phyloP scores from a whole-genome alignment of 2,329 filamentous ascomycete species.

The Penicillium hordei region DNA sequence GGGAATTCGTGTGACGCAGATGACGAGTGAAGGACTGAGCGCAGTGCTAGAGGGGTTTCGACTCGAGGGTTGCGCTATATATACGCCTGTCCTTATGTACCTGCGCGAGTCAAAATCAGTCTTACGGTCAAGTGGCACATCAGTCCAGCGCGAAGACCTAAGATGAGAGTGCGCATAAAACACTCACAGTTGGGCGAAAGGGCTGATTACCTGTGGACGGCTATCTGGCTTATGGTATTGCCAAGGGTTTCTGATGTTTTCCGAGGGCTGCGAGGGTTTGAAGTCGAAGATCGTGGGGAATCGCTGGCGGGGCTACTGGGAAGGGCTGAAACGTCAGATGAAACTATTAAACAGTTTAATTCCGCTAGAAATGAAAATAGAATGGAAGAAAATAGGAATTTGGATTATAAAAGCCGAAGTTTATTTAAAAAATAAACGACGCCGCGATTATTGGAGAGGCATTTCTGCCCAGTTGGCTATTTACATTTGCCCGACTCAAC shows the following conservation, averaged over 20 bases:
- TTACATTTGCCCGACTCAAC: constrained; percentile 2
- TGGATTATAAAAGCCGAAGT: not conserved
- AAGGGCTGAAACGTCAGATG: not conserved
- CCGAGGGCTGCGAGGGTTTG: not conserved
- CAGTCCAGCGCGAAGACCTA: not conserved
- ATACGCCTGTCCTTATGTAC: constrained; percentile 8
- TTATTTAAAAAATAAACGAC: not conserved
- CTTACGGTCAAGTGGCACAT: constrained; percentile 6
- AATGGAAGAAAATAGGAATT: not conserved
- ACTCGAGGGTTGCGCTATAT: not conserved
- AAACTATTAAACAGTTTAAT: not conserved
- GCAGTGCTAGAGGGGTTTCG: not conserved
- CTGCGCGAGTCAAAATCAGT: constrained; percentile 18
- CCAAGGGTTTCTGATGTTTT: not conserved
- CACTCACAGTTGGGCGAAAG: not conserved
- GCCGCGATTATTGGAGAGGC: not conserved
- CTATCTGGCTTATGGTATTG: not conserved
- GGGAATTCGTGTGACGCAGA: not conserved
- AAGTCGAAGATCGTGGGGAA: constrained; percentile 1
- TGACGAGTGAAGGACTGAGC: not conserved
- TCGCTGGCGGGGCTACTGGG: not conserved
- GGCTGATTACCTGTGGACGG: not conserved
- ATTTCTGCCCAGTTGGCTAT: not conserved
- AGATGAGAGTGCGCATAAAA: not conserved
- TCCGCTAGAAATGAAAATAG: not conserved